Percentiles rank a stretch among this genome's conserved stretches.
Conservation (phyloP, 352 stramenopile genomes). For the Phytophthora pisi region DNA sequence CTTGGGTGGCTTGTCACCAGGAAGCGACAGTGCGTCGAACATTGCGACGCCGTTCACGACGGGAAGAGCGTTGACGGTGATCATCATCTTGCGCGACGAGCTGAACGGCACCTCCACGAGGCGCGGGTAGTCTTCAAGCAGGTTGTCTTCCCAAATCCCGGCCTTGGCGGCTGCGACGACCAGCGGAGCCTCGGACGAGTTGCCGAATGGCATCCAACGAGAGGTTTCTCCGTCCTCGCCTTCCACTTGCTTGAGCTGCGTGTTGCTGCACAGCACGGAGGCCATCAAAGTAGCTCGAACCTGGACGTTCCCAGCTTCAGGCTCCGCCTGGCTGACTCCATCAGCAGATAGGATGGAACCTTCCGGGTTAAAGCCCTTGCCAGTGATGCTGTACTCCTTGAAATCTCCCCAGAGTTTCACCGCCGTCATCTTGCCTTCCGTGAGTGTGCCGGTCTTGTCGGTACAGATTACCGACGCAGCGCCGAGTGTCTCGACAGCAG, state of each 20-base stretch:
- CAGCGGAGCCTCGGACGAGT: slow-evolving; percentile 77
- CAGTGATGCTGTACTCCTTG: slow-evolving; percentile 67
- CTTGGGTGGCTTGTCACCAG: slow-evolving; percentile 42
- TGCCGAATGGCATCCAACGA: slow-evolving; percentile 63
- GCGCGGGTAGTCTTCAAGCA: slow-evolving; percentile 67
- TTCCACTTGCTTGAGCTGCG: slow-evolving; percentile 67
- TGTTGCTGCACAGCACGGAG: slow-evolving; percentile 79
- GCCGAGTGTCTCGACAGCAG: slow-evolving; percentile 84
- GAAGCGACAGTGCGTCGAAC: slow-evolving; percentile 49
- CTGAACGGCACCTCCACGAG: slow-evolving; percentile 94
- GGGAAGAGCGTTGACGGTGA: slow-evolving; percentile 69
- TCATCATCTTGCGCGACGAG: slow-evolving; percentile 96
- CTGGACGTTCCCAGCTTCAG: slow-evolving; percentile 52
- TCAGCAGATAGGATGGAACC: slow-evolving; percentile 54
- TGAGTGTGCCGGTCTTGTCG: slow-evolving; percentile 97
- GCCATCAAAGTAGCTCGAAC: slow-evolving; percentile 66
- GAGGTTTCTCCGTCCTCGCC: slow-evolving; percentile 40
- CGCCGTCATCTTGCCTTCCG: slow-evolving; percentile 85
- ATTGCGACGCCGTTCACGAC: slow-evolving; percentile 28
- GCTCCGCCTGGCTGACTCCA: slow-evolving; percentile 44
- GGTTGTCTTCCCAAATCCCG: slow-evolving; percentile 62
- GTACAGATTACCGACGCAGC: slow-evolving; percentile 93
- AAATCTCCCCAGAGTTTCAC: slow-evolving; percentile 82
- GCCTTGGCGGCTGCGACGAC: slow-evolving; percentile 78
- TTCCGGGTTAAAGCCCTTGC: slow-evolving; percentile 65